A percentile compares a stretch with the other conserved stretches of the same genome.
These are phyloP conservation scores for Coemansia sp. DNA, from an alignment of 192 early-diverging fungal genomes.

Conservation along the genomic window DNA sequence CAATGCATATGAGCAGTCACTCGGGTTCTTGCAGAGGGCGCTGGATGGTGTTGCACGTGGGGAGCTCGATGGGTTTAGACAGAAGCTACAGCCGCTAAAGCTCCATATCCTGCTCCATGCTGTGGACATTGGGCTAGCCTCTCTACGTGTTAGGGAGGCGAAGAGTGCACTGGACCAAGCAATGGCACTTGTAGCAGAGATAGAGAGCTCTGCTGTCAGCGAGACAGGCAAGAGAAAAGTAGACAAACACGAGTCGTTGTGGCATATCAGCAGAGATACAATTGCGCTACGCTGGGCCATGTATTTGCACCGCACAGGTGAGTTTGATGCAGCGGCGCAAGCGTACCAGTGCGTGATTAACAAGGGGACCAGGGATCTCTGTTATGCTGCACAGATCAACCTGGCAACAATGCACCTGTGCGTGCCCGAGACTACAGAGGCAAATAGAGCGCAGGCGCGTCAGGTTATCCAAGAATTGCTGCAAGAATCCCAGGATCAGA, in stretches of 20 bases:
- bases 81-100: slow-evolving; percentile 25
- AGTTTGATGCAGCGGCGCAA: slow-evolving; percentile 29
- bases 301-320: slow-evolving; percentile 41
- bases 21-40: slow-evolving; percentile 35
- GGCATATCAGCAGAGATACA: slow-evolving; percentile 31
- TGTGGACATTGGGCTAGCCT: slow-evolving; percentile 19
- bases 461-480: slow-evolving; percentile 8
- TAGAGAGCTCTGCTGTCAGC: background rate
- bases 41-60: slow-evolving; percentile 40
- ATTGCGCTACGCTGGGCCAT: slow-evolving; percentile 46
- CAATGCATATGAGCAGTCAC: slow-evolving; percentile 19
- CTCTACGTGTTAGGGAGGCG: slow-evolving; percentile 27
- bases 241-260: slow-evolving; percentile 9
- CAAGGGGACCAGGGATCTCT: slow-evolving; percentile 12
- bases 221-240: background rate
- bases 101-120: slow-evolving; percentile 26
- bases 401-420: slow-evolving; percentile 14
- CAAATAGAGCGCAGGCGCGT: background rate
- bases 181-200: slow-evolving; percentile 11
- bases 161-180: slow-evolving; percentile 28
- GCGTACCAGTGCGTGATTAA: slow-evolving; percentile 32
- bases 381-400: slow-evolving; percentile 30
- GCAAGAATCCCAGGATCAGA: background rate
- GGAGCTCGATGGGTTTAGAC: slow-evolving; percentile 19
- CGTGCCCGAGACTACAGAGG: background rate